Percentiles rank a stretch among this genome's conserved stretches.
Evolutionary conservation across 345 rosid species (phyloP).

Genomic region (Gossypium herbaceum): DNA sequence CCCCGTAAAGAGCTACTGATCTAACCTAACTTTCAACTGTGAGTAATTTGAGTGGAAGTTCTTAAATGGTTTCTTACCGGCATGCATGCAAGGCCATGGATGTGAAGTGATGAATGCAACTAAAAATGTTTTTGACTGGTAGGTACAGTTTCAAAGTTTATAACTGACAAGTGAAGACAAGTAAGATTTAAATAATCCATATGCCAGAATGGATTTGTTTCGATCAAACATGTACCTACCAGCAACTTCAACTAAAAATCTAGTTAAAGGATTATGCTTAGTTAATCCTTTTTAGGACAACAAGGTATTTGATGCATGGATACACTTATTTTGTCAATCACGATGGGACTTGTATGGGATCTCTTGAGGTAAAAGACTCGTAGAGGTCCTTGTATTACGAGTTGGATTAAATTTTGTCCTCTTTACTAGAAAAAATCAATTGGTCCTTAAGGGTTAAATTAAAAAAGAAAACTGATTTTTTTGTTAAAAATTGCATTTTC

Average conservation of each 20-base stretch:
- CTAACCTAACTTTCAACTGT: slow-evolving; percentile 57
- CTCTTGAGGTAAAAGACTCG: too few relatives aligned
- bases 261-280: not conserved
- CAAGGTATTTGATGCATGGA: too few relatives aligned
- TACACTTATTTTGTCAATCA: too few relatives aligned
- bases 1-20: slow-evolving; percentile 27
- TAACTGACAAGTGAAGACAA: not conserved
- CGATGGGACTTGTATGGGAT: too few relatives aligned
- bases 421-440: too few relatives aligned
- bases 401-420: too few relatives aligned
- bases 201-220: not conserved
- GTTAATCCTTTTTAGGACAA: too few relatives aligned
- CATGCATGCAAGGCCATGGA: not conserved
- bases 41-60: not conserved
- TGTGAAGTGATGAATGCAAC: not conserved
- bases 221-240: slow-evolving; percentile 2
- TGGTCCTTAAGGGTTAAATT: too few relatives aligned
- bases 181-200: not conserved
- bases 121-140: slow-evolving; percentile 27
- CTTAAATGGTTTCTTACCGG: not conserved
- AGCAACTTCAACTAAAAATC: not conserved
- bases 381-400: too few relatives aligned
- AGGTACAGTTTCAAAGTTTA: slow-evolving; percentile 24
- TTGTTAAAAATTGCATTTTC: too few relatives aligned
- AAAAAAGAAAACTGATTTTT: too few relatives aligned